These are phyloP conservation scores for Penicillium aurantiogriseum DNA, from an alignment of 2,329 filamentous ascomycete genomes.

Conservation along the genomic window DNA sequence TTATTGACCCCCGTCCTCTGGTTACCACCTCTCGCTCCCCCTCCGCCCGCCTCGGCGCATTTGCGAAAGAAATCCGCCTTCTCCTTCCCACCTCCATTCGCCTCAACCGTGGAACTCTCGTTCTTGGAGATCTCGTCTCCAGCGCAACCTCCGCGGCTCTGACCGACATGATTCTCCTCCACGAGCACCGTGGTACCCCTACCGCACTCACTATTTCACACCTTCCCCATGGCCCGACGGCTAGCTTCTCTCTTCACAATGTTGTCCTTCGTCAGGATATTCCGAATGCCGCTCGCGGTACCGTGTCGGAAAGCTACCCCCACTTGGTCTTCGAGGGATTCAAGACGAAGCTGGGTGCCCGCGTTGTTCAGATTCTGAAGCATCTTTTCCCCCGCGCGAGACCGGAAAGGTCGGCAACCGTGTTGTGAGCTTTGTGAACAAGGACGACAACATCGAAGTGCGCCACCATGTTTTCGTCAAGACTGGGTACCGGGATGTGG, in stretches of 20 bases:
- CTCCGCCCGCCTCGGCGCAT: slow-evolving; percentile 77
- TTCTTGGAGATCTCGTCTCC: slow-evolving; percentile 79
- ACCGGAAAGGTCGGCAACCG: slow-evolving; percentile 80
- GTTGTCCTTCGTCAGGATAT: slow-evolving; percentile 92
- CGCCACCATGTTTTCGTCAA: slow-evolving; percentile 92
- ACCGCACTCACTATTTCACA: slow-evolving; percentile 86
- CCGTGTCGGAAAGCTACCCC: slow-evolving; percentile 87
- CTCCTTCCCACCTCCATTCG: slow-evolving; percentile 82
- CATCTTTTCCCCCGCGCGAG: slow-evolving; percentile 88
- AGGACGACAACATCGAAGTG: slow-evolving; percentile 84
- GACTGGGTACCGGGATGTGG: slow-evolving; percentile 85
- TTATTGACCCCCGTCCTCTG: slow-evolving; percentile 83
- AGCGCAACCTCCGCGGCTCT: slow-evolving; percentile 78
- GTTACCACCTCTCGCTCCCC: slow-evolving; percentile 90
- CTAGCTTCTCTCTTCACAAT: slow-evolving; percentile 86
- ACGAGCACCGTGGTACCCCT: slow-evolving; percentile 89
- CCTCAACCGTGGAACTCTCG: slow-evolving; percentile 85
- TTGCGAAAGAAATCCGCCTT: slow-evolving; percentile 86
- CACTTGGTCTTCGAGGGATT: slow-evolving; percentile 97
- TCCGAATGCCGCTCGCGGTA: slow-evolving; percentile 79
- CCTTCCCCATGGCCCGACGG: slow-evolving; percentile 83
- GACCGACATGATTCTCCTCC: slow-evolving; percentile 80
- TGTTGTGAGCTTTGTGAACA: slow-evolving; percentile 91
- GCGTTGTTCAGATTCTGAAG: slow-evolving; percentile 86
- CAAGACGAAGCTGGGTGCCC: slow-evolving; percentile 71